Base-by-base conservation (phyloP, 352 stramenopile genomes). In the Pythium rishiriense region DNA sequence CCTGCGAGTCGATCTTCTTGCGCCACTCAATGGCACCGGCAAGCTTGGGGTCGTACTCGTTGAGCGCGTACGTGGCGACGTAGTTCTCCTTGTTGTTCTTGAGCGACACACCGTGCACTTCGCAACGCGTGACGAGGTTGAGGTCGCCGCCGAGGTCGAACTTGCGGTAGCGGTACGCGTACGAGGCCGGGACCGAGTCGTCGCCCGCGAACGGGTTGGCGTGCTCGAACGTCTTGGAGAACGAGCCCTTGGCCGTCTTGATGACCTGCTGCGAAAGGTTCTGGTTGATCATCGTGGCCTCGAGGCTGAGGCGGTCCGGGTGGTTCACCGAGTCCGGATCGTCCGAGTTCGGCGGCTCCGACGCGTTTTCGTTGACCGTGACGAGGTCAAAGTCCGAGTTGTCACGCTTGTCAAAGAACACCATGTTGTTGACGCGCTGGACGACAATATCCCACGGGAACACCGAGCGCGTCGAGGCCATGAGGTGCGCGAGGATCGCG, bases 281-380 rank as follows among this genome's bases (percentile, higher is more conserved):
- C 75, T 99, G 96, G 81, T 99, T 99, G 74, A 99, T 98, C 84
- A 97, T 98, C 7, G 97, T 99, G 2, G 97, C 97, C 62, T 99
- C 97, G 7, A 99, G 80, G 60, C 81, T 94, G 14, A 99, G 83
- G 25, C 97, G 87, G 76, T 99, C 94, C 17, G 96, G 95, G 62
- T 96, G 94, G 83, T 99, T 99, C 69, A 99, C 97, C 67, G 89
- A 86, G 54, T 95, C 87, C n/a, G 84, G 75, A 56, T 96, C 88
- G 26, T 96, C 85, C 49, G 81, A 73, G 19, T 62, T 74, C 1
- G 97, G 97, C 42, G 96, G 87, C 25, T 98, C 91, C 54, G 94
- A 91, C 17, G 96, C 79, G 39, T 98, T 99, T 79, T 99, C 97
- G 69, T 97, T 93, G 8, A 99, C 95, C 2, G 94, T 96, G 14